These are phyloP conservation scores for Lasiodiplodia sp. DNA, from an alignment of 2,329 filamentous ascomycete genomes.

Conservation along the genomic window DNA sequence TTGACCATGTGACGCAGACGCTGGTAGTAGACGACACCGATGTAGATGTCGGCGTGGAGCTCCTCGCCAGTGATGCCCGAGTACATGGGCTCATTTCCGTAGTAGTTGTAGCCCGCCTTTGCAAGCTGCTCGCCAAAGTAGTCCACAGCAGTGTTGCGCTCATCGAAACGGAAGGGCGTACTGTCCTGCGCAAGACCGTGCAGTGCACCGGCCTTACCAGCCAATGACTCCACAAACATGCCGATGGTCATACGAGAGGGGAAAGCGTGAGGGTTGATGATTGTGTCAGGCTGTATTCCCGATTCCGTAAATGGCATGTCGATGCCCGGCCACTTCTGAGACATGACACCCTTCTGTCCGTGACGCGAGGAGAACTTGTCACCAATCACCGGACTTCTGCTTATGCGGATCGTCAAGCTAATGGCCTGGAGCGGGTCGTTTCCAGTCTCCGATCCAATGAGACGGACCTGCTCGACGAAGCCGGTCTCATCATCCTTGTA, in stretches of 20 bases:
- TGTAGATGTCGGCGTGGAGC: conserved; percentile 92
- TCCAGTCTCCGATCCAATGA: conserved; percentile 85
- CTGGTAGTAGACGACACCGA: conserved; percentile 98
- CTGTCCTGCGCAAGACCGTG: conserved; percentile 96
- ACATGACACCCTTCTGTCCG: conserved; percentile 96
- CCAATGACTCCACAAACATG: conserved; percentile 98
- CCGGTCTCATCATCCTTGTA: conserved; percentile 92
- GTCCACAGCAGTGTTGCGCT: conserved; percentile 88
- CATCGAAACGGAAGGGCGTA: conserved; percentile 93
- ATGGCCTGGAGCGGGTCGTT: conserved; percentile 85
- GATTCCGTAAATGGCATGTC: conserved; percentile 98
- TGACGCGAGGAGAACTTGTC: conserved; percentile 99
- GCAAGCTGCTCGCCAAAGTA: conserved; percentile 96
- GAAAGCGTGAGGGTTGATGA: conserved; percentile 99
- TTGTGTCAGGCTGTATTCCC: conserved; percentile 95
- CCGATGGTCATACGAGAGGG: conserved; percentile 99
- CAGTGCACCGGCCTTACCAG: conserved; percentile 91
- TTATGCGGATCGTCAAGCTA: conserved; percentile 91
- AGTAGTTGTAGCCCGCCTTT: conserved; percentile 96
- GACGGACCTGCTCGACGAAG: conserved; percentile 89
- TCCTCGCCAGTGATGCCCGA: conserved; percentile 95
- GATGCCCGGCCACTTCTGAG: conserved; percentile 90
- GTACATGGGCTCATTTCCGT: conserved; percentile 99
- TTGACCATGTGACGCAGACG: conserved; percentile 99
- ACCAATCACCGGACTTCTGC: conserved; percentile 89